Percentiles rank a stretch among this genome's conserved stretches.
Conservation (phyloP, 1,139 yeast genomes). For the Protomyces pachydermus region DNA sequence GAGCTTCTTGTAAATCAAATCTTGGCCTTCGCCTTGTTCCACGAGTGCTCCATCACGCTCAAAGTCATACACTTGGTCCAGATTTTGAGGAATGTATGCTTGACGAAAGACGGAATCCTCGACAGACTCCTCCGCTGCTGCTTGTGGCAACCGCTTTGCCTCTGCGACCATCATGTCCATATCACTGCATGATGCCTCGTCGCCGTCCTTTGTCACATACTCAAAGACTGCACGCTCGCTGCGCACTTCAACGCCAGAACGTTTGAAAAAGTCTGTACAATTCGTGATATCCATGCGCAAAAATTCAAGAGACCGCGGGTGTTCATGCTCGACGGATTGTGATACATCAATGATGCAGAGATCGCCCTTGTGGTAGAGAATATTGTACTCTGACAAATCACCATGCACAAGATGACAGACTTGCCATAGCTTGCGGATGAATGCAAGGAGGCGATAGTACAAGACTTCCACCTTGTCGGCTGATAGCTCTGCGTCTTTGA, state of each 20-base stretch:
- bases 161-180: slow-evolving; percentile 45
- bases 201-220: slow-evolving; percentile 51
- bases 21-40: slow-evolving; percentile 72
- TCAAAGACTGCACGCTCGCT: slow-evolving; percentile 78
- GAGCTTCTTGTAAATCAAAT: slow-evolving; percentile 49
- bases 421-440: slow-evolving; percentile 82
- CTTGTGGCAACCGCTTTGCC: slow-evolving; percentile 10
- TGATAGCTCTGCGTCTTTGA: slow-evolving; percentile 47
- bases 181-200: slow-evolving; percentile 36
- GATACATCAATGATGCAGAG: slow-evolving; percentile 93
- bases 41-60: slow-evolving; percentile 87
- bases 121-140: slow-evolving; percentile 31
- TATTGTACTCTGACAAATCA: slow-evolving; percentile 91
- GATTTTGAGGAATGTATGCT: slow-evolving; percentile 69
- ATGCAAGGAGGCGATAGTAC: slow-evolving; percentile 73
- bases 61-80: slow-evolving; percentile 46
- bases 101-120: slow-evolving; percentile 67
- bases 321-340: slow-evolving; percentile 96
- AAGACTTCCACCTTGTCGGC: slow-evolving; percentile 60
- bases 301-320: slow-evolving; percentile 93
- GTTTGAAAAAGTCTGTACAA: slow-evolving; percentile 79
- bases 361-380: slow-evolving; percentile 69
- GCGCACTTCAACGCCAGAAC: slow-evolving; percentile 66
- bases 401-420: slow-evolving; percentile 92
- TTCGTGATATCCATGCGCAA: slow-evolving; percentile 96